Conservation (phyloP, 2,329 filamentous ascomycete genomes). For the Colletotrichum orbiculare region DNA sequence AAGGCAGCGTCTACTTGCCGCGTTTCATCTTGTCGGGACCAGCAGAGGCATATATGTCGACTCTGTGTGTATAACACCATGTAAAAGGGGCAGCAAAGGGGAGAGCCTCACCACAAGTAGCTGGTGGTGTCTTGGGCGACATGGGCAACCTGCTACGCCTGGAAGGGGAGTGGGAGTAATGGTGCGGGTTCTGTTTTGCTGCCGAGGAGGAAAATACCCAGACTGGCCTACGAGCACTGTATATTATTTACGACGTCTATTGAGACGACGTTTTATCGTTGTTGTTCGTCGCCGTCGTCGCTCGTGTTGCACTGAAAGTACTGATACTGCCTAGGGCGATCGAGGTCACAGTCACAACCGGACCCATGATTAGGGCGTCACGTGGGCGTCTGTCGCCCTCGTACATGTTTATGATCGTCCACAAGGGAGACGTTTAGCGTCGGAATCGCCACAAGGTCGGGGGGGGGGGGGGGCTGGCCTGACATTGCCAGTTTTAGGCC, state of each 20-base stretch:
- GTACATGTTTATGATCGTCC: neutral
- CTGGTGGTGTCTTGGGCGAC: slow-evolving; percentile 7
- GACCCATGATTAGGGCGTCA: too few species aligned
- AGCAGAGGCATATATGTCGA: neutral
- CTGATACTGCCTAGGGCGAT: too few species aligned
- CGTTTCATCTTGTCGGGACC: neutral
- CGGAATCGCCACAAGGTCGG: too few species aligned
- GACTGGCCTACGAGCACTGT: slow-evolving; percentile 15
- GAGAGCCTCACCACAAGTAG: too few species aligned
- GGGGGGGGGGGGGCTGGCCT: too few species aligned
- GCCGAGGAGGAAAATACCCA: slow-evolving; percentile 32
- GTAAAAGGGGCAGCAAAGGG: too few species aligned
- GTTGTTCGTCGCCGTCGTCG: too few species aligned
- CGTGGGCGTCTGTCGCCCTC: neutral
- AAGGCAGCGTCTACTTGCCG: neutral
- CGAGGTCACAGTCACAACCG: too few species aligned
- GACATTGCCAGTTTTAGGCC: too few species aligned
- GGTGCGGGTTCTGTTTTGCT: slow-evolving; percentile 18
- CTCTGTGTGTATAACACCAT: slow-evolving; percentile 7
- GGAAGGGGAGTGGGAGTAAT: neutral
- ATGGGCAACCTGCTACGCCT: neutral
- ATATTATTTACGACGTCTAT: neutral
- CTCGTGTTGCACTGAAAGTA: too few species aligned
- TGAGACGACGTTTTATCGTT: too few species aligned
- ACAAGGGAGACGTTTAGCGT: too few species aligned